A percentile compares a stretch with the other conserved stretches of the same genome.
Evolutionary conservation across 306 rosid genomes (phyloP).

Genomic region (cucumber (Cucumis sativus)): DNA sequence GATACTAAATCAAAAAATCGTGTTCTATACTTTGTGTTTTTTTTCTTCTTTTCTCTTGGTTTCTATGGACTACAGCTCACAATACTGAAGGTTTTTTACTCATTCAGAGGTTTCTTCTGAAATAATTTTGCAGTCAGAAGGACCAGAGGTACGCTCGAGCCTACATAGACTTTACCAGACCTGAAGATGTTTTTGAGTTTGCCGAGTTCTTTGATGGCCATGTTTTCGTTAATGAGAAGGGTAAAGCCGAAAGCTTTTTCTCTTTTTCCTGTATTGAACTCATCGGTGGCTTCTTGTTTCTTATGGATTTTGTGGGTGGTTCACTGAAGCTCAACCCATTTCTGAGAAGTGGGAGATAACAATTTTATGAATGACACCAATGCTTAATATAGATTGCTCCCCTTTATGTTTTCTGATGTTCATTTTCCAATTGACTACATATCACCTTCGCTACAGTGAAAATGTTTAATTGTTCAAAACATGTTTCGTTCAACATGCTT

Average conservation of each 20-base stretch:
- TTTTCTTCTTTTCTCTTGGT: background rate
- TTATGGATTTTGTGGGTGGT: background rate
- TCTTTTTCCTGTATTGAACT: background rate
- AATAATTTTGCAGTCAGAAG: slow-evolving; percentile 56
- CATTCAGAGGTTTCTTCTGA: slow-evolving; percentile 12
- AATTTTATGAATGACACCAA: background rate
- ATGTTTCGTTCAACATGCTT: background rate
- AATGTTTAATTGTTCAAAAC: background rate
- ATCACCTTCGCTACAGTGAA: background rate
- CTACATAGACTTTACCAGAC: slow-evolving; percentile 52
- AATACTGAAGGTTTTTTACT: slow-evolving; percentile 1
- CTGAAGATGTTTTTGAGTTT: slow-evolving; percentile 74
- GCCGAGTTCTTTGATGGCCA: slow-evolving; percentile 79
- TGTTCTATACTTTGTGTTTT: background rate
- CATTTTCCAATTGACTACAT: background rate
- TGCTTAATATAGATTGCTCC: background rate
- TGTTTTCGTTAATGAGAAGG: slow-evolving; percentile 86
- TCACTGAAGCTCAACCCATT: background rate
- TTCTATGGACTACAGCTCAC: background rate
- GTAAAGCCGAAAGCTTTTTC: slow-evolving; percentile 16
- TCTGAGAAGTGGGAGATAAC: background rate
- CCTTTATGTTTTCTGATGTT: background rate
- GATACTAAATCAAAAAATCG: background rate
- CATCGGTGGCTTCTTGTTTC: background rate
- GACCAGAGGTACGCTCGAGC: slow-evolving; percentile 72